These are phyloP conservation scores for Rhodotorula sp. DNA, from an alignment of 1,284 basidiomycete species.

Conservation along the genomic window DNA sequence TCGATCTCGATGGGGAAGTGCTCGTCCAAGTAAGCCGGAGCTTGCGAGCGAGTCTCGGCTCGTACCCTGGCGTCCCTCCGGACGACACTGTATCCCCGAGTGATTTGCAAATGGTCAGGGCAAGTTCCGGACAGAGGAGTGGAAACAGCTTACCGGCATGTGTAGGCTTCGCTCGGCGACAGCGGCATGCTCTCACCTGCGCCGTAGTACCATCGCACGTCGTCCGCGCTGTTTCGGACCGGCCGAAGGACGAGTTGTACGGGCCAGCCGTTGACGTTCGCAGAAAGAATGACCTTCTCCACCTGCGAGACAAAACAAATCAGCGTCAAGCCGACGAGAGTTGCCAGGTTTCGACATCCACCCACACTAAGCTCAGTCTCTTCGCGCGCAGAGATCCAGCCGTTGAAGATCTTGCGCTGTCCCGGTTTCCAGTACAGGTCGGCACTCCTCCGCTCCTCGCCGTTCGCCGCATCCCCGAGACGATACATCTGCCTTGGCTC, in stretches of 20 bases:
- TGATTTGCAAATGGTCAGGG: background rate
- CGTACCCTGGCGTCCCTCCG: slow-evolving; percentile 59
- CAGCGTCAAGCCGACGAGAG: background rate
- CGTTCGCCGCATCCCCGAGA: too few species aligned
- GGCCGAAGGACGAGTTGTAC: slow-evolving; percentile 17
- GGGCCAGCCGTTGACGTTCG: slow-evolving; percentile 16
- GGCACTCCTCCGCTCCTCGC: slow-evolving; percentile 46
- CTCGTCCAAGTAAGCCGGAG: slow-evolving; percentile 74
- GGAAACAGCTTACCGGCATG: slow-evolving; percentile 20
- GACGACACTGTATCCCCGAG: slow-evolving; percentile 57
- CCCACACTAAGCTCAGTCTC: slow-evolving; percentile 20
- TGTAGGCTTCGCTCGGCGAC: background rate
- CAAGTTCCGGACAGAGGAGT: background rate
- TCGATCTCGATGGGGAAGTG: slow-evolving; percentile 67
- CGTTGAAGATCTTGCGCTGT: slow-evolving; percentile 59
- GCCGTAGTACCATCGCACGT: slow-evolving; percentile 8
- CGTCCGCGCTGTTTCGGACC: background rate
- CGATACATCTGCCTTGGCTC: too few species aligned
- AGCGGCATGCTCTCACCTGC: slow-evolving; percentile 4
- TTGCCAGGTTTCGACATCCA: rapidly evolving
- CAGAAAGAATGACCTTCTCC: slow-evolving; percentile 11
- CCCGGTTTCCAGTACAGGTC: slow-evolving; percentile 61
- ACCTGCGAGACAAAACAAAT: slow-evolving; percentile 6
- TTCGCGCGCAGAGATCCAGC: slow-evolving; percentile 53
- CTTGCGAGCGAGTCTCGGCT: slow-evolving; percentile 40